Evolutionary conservation across 2,329 filamentous ascomycete genomes (phyloP).

Genomic region (Neonectria ditissima): DNA sequence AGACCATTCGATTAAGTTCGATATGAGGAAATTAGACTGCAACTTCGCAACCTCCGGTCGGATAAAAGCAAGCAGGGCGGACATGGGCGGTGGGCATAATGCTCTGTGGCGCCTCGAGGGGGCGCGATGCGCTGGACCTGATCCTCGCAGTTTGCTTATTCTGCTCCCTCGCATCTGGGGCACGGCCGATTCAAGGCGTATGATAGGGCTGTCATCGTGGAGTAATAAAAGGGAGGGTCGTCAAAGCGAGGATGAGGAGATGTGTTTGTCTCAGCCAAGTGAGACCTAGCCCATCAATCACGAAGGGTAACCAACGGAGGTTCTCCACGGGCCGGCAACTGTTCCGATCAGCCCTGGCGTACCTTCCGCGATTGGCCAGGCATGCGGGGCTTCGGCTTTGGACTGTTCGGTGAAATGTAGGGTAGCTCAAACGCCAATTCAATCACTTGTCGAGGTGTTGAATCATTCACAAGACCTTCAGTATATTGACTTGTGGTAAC

Average conservation of each 20-base stretch:
- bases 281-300: background rate
- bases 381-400: background rate
- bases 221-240: background rate
- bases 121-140: too few species aligned
- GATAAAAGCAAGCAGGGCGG: background rate
- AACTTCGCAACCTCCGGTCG: background rate
- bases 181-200: background rate
- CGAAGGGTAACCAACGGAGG: background rate
- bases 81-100: background rate
- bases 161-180: background rate
- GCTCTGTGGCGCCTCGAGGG: background rate
- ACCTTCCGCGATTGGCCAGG: too few species aligned
- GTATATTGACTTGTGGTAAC: too few species aligned
- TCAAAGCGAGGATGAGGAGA: background rate
- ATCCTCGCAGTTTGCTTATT: background rate
- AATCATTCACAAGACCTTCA: background rate
- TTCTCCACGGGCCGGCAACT: conserved; percentile 3
- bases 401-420: background rate
- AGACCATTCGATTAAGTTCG: background rate
- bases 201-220: background rate
- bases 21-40: background rate
- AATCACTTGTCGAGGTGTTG: too few species aligned
- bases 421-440: background rate
- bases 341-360: too few species aligned
- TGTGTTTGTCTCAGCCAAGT: background rate